phyloP scores from a whole-genome alignment of 768 basidiomycete genomes.

The Boletus subparvulus region DNA sequence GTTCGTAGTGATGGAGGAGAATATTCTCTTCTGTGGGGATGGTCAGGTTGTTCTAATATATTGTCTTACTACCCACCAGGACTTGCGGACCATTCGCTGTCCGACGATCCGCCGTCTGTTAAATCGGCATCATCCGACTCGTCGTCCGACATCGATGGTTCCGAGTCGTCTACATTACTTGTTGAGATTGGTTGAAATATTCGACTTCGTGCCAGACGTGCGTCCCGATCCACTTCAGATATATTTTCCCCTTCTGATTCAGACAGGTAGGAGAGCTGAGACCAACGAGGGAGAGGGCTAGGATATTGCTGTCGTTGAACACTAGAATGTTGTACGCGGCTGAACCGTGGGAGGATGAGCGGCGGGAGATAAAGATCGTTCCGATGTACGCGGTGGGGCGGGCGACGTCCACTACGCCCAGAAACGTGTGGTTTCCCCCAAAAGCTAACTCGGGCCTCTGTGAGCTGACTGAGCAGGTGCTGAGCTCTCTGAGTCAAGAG shows the following conservation, averaged over 20 bases:
- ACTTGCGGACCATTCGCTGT: slow-evolving; percentile 44
- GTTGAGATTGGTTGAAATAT: slow-evolving; percentile 37
- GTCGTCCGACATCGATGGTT: slow-evolving; percentile 61
- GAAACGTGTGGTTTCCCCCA: neutral
- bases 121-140: slow-evolving; percentile 79
- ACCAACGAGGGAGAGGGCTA: slow-evolving; percentile 19
- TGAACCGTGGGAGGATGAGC: slow-evolving; percentile 32
- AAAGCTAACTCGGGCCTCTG: slow-evolving; percentile 15
- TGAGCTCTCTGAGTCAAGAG: slow-evolving; percentile 59
- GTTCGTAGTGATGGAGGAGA: slow-evolving; percentile 47
- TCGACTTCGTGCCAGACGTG: slow-evolving; percentile 67
- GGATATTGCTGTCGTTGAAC: slow-evolving; percentile 7
- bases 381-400: slow-evolving; percentile 32
- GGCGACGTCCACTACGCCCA: neutral
- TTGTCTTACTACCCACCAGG: slow-evolving; percentile 20
- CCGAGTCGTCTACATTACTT: slow-evolving; percentile 37
- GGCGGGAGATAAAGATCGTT: slow-evolving; percentile 54
- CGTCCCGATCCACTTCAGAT: slow-evolving; percentile 68
- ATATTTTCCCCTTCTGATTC: slow-evolving; percentile 66
- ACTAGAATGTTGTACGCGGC: neutral
- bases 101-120: slow-evolving; percentile 46
- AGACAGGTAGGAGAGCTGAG: slow-evolving; percentile 37
- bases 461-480: slow-evolving; percentile 45
- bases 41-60: slow-evolving; percentile 11
- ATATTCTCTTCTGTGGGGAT: slow-evolving; percentile 20